phyloP scores from a whole-genome alignment of 2,329 filamentous ascomycete species.

The Chrysosporium keratinophilum region DNA sequence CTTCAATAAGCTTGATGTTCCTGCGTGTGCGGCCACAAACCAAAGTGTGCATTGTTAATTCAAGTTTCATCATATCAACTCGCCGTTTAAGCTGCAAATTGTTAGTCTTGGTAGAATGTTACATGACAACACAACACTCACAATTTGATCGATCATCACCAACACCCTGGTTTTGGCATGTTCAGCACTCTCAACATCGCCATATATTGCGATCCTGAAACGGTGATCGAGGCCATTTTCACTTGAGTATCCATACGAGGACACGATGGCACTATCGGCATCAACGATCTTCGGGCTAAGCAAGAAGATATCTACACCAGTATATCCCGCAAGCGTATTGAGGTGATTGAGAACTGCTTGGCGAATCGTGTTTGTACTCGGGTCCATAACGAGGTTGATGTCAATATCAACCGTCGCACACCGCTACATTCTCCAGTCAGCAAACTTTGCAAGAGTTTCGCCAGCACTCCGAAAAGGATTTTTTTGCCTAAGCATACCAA shows the following conservation, averaged over 20 bases:
- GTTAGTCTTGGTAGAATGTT: background rate
- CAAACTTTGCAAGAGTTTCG: conserved; percentile 17
- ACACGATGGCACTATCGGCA: conserved; percentile 62
- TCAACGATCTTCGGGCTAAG: conserved; percentile 77
- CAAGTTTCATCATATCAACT: conserved; percentile 71
- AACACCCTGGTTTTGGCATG: conserved; percentile 93
- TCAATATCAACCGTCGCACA: conserved; percentile 91
- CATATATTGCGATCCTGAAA: conserved; percentile 87
- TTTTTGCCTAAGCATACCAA: conserved; percentile 53
- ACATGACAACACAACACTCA: conserved; percentile 37
- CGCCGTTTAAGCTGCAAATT: conserved; percentile 41
- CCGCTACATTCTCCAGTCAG: conserved; percentile 46
- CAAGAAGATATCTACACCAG: conserved; percentile 92
- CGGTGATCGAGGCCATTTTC: conserved; percentile 77
- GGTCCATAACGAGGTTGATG: conserved; percentile 77
- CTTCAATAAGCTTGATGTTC: conserved; percentile 97
- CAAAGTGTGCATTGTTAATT: conserved; percentile 78
- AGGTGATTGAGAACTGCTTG: conserved; percentile 70
- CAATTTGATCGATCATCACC: conserved; percentile 94
- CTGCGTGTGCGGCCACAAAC: conserved; percentile 89
- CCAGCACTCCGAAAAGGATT: conserved; percentile 1
- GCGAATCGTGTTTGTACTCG: conserved; percentile 56
- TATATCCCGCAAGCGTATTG: conserved; percentile 75
- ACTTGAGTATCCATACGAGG: conserved; percentile 64
- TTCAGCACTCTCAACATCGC: conserved; percentile 88